These are phyloP conservation scores for Penicillium flavigenum DNA, from an alignment of 495 filamentous ascomycete genomes.

Conservation along the genomic window DNA sequence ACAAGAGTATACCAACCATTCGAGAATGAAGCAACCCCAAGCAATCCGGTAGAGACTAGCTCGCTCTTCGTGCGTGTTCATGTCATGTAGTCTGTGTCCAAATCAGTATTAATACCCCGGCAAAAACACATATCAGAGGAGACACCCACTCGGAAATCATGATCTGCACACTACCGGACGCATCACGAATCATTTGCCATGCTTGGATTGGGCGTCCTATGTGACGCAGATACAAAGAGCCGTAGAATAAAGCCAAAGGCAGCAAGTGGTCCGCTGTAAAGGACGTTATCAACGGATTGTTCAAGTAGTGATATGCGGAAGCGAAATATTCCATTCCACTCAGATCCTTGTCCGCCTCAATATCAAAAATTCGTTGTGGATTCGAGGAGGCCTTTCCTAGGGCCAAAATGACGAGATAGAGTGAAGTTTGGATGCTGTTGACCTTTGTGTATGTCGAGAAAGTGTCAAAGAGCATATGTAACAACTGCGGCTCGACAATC, in stretches of 20 bases:
- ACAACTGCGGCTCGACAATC: slow-evolving; percentile 10
- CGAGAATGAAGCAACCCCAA: slow-evolving; percentile 25
- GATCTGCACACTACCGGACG: slow-evolving; percentile 15
- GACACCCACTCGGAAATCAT: slow-evolving; percentile 15
- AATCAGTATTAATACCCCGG: slow-evolving; percentile 8
- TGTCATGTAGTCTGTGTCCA: slow-evolving; percentile 13
- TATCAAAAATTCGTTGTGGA: slow-evolving; percentile 10
- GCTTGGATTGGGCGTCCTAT: slow-evolving; percentile 21
- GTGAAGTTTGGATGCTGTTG: slow-evolving; percentile 9
- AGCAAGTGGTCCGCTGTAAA: slow-evolving; percentile 12
- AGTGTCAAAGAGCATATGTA: slow-evolving; percentile 14
- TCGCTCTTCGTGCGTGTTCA: slow-evolving; percentile 3
- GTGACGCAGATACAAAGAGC: slow-evolving; percentile 24
- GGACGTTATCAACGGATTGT: background rate
- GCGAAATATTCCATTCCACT: slow-evolving; percentile 23
- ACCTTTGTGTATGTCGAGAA: slow-evolving; percentile 12
- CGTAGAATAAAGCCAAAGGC: slow-evolving; percentile 20
- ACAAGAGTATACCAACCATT: slow-evolving; percentile 14
- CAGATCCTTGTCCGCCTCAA: slow-evolving; percentile 8
- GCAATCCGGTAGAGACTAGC: slow-evolving; percentile 16
- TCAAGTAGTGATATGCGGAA: slow-evolving; percentile 17
- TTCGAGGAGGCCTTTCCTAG: slow-evolving; percentile 18
- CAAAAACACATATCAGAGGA: background rate
- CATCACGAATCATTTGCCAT: slow-evolving; percentile 16
- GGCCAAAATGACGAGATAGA: slow-evolving; percentile 19